Conservation (phyloP, 2,329 filamentous ascomycete genomes). For the Diaporthe sp. region DNA sequence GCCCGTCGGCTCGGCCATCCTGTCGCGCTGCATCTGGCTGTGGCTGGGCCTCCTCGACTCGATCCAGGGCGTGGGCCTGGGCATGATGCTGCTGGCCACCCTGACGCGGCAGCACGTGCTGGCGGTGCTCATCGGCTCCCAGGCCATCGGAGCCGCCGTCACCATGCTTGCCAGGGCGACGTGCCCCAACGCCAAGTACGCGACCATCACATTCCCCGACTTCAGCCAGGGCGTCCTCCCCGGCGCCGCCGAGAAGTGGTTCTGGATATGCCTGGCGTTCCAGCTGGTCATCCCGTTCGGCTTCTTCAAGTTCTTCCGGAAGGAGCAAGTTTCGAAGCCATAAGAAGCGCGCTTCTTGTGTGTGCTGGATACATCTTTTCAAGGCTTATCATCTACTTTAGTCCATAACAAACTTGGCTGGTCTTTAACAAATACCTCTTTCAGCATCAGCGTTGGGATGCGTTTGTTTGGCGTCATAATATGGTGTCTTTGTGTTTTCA, state of each 20-base stretch:
- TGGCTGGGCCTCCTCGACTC: conserved; percentile 75
- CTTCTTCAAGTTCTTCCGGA: conserved; percentile 66
- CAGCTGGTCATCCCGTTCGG: conserved; percentile 69
- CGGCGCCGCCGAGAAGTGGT: conserved; percentile 63
- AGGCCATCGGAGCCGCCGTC: conserved; percentile 69
- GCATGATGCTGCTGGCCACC: conserved; percentile 75
- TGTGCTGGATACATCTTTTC: neutral
- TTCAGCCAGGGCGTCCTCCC: conserved; percentile 59
- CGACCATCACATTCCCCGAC: conserved; percentile 71
- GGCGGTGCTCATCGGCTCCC: conserved; percentile 69
- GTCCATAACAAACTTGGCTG: conserved; percentile 6
- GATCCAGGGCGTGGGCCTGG: conserved; percentile 73
- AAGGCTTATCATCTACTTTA: conserved; percentile 15
- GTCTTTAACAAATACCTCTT: conserved; percentile 5
- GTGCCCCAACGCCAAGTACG: conserved; percentile 69
- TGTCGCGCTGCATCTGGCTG: conserved; percentile 70
- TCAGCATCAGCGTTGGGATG: conserved; percentile 34
- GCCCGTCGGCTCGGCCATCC: conserved; percentile 63
- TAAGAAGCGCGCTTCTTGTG: conserved; percentile 38
- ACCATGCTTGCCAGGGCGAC: conserved; percentile 69
- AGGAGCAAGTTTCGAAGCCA: conserved; percentile 68
- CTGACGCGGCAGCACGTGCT: conserved; percentile 73
- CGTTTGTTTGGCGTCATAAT: conserved; percentile 30
- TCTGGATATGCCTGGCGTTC: conserved; percentile 69
- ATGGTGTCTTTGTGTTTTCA: conserved; percentile 25